phyloP scores from a whole-genome alignment of 148 eudicot species.

The Rhododendron henanense region DNA sequence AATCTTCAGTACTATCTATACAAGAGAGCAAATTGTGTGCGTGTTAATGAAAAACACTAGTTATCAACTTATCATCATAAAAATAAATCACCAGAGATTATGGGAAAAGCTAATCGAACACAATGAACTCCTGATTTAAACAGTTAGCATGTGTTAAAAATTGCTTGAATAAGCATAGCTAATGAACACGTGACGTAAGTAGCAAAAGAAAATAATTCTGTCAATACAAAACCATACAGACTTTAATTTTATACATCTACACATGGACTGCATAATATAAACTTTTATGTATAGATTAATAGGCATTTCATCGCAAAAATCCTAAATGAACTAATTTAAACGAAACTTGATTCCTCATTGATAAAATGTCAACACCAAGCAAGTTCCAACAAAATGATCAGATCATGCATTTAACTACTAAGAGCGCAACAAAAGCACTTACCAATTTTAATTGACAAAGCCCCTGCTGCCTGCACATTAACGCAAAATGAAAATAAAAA shows the following conservation, averaged over 20 bases:
- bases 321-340: neutral
- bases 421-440: constrained; percentile 20
- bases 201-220: neutral
- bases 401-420: neutral
- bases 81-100: neutral
- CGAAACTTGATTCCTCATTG: neutral
- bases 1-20: neutral
- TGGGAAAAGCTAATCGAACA: neutral
- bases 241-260: neutral
- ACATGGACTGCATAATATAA: neutral
- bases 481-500: neutral
- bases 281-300: too few species aligned
- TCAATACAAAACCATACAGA: neutral
- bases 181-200: neutral
- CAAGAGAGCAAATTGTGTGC: neutral
- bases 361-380: neutral
- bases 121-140: neutral
- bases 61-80: neutral
- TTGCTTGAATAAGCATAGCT: neutral
- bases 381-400: neutral
- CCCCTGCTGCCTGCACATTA: constrained; percentile 91
- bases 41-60: neutral
- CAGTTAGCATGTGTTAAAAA: neutral
- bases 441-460: constrained; percentile 86
- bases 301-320: neutral